Conservation (phyloP, 2,329 filamentous ascomycete species). For the Sarocladium brachiariae region DNA sequence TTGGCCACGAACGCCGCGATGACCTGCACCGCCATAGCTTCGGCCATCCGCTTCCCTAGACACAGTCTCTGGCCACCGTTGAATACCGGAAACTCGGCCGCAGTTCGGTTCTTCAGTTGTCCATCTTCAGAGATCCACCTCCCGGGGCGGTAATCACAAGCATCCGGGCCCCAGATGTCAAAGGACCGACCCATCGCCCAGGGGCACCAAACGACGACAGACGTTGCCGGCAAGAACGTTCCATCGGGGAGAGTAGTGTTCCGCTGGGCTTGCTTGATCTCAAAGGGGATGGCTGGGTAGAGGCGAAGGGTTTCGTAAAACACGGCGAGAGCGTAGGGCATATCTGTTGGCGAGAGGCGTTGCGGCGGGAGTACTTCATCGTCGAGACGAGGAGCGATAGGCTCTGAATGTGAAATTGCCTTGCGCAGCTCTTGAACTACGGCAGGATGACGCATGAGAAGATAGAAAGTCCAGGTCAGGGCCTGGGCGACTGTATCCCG, state of each 20-base stretch:
- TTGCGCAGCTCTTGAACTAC: slow-evolving; percentile 33
- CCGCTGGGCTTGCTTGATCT: slow-evolving; percentile 53
- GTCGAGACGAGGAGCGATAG: slow-evolving; percentile 10
- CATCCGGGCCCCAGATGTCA: slow-evolving; percentile 49
- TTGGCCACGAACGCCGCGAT: slow-evolving; percentile 39
- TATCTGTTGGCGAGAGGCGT: slow-evolving; percentile 31
- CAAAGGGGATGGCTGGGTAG: slow-evolving; percentile 59
- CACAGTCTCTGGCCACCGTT: slow-evolving; percentile 57
- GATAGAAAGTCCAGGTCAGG: slow-evolving; percentile 57
- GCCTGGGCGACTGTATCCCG: slow-evolving; percentile 60
- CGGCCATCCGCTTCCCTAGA: slow-evolving; percentile 57
- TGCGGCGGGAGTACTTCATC: slow-evolving; percentile 15
- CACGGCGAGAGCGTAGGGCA: slow-evolving; percentile 53
- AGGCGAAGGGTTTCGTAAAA: slow-evolving; percentile 57
- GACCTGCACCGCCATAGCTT: slow-evolving; percentile 50
- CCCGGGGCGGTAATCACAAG: slow-evolving; percentile 48
- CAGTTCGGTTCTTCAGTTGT: slow-evolving; percentile 33
- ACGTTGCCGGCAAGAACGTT: slow-evolving; percentile 45
- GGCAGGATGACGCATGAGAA: slow-evolving; percentile 45
- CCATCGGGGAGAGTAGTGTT: slow-evolving; percentile 52
- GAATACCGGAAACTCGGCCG: slow-evolving; percentile 57
- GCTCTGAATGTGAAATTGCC: slow-evolving; percentile 28
- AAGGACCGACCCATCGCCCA: slow-evolving; percentile 57
- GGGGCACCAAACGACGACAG: slow-evolving; percentile 56
- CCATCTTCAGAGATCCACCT: slow-evolving; percentile 44